These are phyloP conservation scores for Globisporangium splendens DNA, from an alignment of 352 stramenopile species.

Conservation along the genomic window DNA sequence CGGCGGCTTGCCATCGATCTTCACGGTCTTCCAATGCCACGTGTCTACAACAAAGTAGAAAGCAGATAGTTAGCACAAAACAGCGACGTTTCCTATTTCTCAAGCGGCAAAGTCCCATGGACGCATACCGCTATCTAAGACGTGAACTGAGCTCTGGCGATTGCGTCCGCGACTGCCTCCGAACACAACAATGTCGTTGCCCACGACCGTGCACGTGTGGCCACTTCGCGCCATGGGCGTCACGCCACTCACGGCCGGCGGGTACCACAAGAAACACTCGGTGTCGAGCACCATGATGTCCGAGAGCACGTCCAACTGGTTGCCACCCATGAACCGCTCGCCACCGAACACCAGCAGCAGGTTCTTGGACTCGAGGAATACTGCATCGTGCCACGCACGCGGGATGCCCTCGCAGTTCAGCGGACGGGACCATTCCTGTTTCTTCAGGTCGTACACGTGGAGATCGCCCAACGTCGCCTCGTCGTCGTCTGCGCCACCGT, in stretches of 20 bases:
- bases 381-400: slow-evolving; percentile 88
- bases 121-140: slow-evolving; percentile 59
- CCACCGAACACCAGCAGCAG: slow-evolving; percentile 92
- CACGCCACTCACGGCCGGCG: slow-evolving; percentile 75
- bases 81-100: background rate
- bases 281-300: slow-evolving; percentile 92
- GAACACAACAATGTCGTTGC: slow-evolving; percentile 79
- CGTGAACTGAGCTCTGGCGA: slow-evolving; percentile 68
- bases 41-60: slow-evolving; percentile 31
- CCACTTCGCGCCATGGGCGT: slow-evolving; percentile 60
- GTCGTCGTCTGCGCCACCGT: slow-evolving; percentile 90
- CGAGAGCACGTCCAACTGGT: slow-evolving; percentile 69
- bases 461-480: slow-evolving; percentile 80
- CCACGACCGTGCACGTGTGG: slow-evolving; percentile 72
- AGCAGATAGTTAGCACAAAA: background rate
- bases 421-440: slow-evolving; percentile 69
- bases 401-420: slow-evolving; percentile 89
- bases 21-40: slow-evolving; percentile 89
- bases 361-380: slow-evolving; percentile 86
- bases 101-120: background rate
- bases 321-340: slow-evolving; percentile 63
- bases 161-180: slow-evolving; percentile 66
- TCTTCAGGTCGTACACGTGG: slow-evolving; percentile 81
- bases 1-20: slow-evolving; percentile 86
- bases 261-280: slow-evolving; percentile 94